Base-by-base conservation (phyloP, 1,139 yeast genomes). In the Scheffersomyces insectosa region DNA sequence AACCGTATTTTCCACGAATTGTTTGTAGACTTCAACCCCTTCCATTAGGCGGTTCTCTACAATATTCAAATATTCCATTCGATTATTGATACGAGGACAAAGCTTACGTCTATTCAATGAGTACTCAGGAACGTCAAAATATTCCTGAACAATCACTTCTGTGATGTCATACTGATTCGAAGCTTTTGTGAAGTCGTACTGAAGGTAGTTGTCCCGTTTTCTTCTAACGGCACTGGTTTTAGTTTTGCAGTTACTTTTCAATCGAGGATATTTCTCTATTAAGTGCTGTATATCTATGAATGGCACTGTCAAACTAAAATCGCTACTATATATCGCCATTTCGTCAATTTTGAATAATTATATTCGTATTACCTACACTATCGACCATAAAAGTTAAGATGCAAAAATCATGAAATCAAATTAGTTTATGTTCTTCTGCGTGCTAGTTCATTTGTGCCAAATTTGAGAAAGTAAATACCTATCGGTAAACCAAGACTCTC, bases 51-150 rank as follows among this genome's bases (percentile, higher is more conserved):
- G 32, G n/a, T n/a, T 23, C 32, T 53, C 56, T 33, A 53, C 51
- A 28, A 57, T 45, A 36, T 39, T 36, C 3, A 59, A 31, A 37
- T 59, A 59, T 37, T 49, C 57, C 28, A 52, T 28, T 12, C 63
- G 46, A 34, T 56, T 54, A 27, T 57, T 56, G 2, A 59, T 45
- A 4, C 60, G 44, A 5, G 63, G 63, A 43, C 63, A 59, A 28
- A 59, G 44, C 28, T 49, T 52, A 5, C 32, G 36, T 12, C 61
- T 36, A 25, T 49, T 44, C 29, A 59, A 45, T 9, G 30, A 33
- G 37, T 53, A 53, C 36, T 42, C 43, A 4, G 44, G 39, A 6
- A 50, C 34, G 8, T 44, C 49, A 35, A 52, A 59, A 40, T 49
- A 49, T 10, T 54, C 47, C 28, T 42, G 39, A 4, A 59, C 41